Evolutionary conservation across 768 basidiomycete genomes (phyloP).

Genomic region (Rhizopogon vulgaris): DNA sequence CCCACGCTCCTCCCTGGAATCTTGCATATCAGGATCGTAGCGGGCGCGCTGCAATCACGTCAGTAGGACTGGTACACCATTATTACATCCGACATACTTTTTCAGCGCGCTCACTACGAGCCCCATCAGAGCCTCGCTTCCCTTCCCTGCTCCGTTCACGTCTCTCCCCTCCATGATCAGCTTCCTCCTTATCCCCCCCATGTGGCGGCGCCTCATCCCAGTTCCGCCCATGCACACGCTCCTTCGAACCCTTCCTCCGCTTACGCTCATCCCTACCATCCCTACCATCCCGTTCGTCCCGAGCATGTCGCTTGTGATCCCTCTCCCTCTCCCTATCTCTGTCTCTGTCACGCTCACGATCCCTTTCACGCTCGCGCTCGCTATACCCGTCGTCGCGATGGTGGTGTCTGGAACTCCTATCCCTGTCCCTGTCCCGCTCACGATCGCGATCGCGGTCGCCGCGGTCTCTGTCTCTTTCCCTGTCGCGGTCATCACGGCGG

Average conservation of each 20-base stretch:
- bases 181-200: conserved; percentile 35
- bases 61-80: conserved; percentile 1
- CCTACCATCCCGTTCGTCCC: conserved; percentile 51
- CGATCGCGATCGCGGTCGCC: conserved; percentile 22
- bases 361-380: conserved; percentile 35
- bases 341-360: conserved; percentile 36
- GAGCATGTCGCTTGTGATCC: conserved; percentile 40
- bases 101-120: conserved; percentile 53
- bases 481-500: conserved; percentile 26
- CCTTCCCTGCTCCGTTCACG: conserved; percentile 44
- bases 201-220: conserved; percentile 43
- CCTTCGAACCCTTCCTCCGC: conserved; percentile 34
- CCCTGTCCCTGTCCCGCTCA: conserved; percentile 17
- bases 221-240: conserved; percentile 35
- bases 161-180: conserved; percentile 25
- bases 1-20: conserved; percentile 37
- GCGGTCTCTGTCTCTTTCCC: conserved; percentile 21
- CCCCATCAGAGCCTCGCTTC: conserved; percentile 35
- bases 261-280: conserved; percentile 44
- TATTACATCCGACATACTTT: conserved; percentile 42
- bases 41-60: conserved; percentile 40
- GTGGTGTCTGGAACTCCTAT: conserved; percentile 23
- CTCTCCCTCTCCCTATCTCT: conserved; percentile 32
- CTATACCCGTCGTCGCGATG: conserved; percentile 19
- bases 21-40: conserved; percentile 42